These are phyloP conservation scores for Austropuccinia psidii DNA, from an alignment of 1,284 basidiomycete species.

Conservation along the genomic window DNA sequence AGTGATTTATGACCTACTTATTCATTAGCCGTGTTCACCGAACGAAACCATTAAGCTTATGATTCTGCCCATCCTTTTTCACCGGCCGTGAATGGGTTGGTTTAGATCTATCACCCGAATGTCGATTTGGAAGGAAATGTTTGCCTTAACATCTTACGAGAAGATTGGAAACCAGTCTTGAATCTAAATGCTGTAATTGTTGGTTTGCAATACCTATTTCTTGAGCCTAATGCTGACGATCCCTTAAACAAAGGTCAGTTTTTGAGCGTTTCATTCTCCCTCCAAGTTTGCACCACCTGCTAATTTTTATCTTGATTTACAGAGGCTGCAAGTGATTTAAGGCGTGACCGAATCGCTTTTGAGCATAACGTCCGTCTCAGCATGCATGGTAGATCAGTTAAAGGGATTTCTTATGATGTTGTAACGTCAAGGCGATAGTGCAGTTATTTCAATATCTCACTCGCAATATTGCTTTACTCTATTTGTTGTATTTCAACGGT, in stretches of 20 bases:
- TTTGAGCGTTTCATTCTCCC: not conserved
- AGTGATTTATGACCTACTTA: not conserved
- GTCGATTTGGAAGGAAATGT: constrained; percentile 95
- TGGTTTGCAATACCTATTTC: constrained; percentile 92
- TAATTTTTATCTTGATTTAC: constrained; percentile 39
- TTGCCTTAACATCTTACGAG: constrained; percentile 86
- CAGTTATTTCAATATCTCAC: too few species aligned
- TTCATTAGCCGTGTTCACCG: not conserved
- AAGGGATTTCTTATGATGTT: constrained; percentile 66
- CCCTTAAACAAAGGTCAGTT: constrained; percentile 89
- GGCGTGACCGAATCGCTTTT: constrained; percentile 72
- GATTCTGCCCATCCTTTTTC: constrained; percentile 11
- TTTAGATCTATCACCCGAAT: constrained; percentile 96
- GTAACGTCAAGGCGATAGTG: constrained; percentile 49
- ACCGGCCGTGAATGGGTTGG: not conserved
- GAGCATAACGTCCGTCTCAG: constrained; percentile 69
- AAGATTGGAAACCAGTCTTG: constrained; percentile 99
- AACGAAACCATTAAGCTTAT: not conserved
- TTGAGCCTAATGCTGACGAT: constrained; percentile 97
- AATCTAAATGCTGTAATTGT: constrained; percentile 97
- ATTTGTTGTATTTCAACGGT: too few species aligned
- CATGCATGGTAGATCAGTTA: constrained; percentile 69
- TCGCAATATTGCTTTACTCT: too few species aligned
- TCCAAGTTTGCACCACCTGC: not conserved
- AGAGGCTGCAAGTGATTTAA: constrained; percentile 93